Percentiles rank a stretch among this genome's conserved stretches.
Conservation (phyloP, 495 filamentous ascomycete species). For the Penicillium soppii region DNA sequence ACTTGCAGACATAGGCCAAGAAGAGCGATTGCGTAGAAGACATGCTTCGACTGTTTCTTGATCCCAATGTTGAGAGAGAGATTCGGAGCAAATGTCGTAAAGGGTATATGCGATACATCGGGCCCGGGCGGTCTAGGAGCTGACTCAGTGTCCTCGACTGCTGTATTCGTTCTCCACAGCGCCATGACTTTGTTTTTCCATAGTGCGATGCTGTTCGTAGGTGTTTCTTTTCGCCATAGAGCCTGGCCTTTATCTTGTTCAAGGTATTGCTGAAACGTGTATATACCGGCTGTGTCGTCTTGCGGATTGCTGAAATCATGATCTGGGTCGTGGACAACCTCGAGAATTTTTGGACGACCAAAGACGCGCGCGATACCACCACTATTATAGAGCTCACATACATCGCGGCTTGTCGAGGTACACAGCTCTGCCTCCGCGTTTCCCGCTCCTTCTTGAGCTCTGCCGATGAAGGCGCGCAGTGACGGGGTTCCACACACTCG, state of each 20-base stretch:
- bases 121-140: too few relatives aligned
- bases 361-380: not conserved
- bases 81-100: not conserved
- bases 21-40: not conserved
- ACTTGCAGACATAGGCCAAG: not conserved
- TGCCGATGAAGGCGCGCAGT: not conserved
- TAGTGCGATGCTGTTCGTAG: not conserved
- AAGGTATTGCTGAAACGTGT: not conserved
- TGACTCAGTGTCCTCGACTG: not conserved
- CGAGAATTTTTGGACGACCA: not conserved
- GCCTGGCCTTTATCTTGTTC: not conserved
- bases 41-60: not conserved
- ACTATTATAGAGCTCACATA: slow-evolving; percentile 1
- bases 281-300: not conserved
- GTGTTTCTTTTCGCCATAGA: not conserved
- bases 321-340: not conserved
- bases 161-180: too few relatives aligned
- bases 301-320: not conserved
- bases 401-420: not conserved
- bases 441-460: slow-evolving; percentile 1
- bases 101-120: not conserved
- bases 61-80: slow-evolving; percentile 1
- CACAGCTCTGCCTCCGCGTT: slow-evolving; percentile 1
- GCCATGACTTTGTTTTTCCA: too few relatives aligned
- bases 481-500: slow-evolving; percentile 1